Evolutionary conservation across 345 rosid genomes (phyloP).

Genomic region (Syzygium oleosum): DNA sequence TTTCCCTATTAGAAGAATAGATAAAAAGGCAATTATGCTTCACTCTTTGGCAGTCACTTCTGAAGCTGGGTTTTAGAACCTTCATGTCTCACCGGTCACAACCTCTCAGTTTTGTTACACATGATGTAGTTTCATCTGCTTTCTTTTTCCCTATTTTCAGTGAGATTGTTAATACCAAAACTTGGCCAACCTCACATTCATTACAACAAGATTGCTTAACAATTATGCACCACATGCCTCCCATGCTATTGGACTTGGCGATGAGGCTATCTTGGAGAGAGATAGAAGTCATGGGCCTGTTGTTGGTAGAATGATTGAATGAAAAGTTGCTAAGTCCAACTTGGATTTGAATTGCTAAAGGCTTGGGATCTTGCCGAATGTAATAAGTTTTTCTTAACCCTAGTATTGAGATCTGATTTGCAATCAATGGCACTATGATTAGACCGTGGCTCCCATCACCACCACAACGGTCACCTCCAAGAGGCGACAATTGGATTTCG

Average conservation of each 20-base stretch:
- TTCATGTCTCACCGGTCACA: background rate
- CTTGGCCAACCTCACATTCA: background rate
- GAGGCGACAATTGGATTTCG: background rate
- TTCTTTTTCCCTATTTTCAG: background rate
- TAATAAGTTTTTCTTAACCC: background rate
- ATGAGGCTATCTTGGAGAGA: background rate
- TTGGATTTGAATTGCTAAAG: background rate
- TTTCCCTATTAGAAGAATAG: background rate
- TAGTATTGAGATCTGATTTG: background rate
- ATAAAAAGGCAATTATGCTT: background rate
- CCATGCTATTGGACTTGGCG: background rate
- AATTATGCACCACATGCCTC: background rate
- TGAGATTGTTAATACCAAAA: background rate
- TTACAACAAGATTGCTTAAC: background rate
- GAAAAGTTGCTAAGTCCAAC: background rate
- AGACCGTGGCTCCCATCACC: background rate
- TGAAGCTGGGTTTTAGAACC: background rate
- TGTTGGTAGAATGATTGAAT: background rate
- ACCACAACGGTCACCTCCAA: background rate
- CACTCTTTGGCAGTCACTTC: background rate
- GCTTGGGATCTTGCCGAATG: background rate
- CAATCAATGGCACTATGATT: background rate
- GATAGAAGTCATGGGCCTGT: background rate
- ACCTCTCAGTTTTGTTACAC: background rate
- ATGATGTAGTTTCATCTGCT: background rate